These are phyloP conservation scores for Beauveria sp. DNA, from an alignment of 2,329 filamentous ascomycete species.

Conservation along the genomic window DNA sequence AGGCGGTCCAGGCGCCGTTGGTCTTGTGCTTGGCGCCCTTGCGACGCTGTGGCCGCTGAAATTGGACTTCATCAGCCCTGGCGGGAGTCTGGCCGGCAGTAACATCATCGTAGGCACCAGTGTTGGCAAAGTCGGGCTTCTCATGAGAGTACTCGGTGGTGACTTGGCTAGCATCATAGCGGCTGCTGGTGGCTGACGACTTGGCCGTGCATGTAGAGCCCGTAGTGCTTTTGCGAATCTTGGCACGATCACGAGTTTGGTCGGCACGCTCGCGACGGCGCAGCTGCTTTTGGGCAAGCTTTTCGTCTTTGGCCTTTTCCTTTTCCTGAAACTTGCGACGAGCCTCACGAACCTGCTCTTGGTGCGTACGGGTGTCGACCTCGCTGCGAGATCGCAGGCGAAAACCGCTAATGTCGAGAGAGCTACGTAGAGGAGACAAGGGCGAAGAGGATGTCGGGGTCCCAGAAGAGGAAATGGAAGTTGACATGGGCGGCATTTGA, in stretches of 20 bases:
- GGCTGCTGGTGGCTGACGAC: constrained; percentile 23
- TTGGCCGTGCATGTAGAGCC: constrained; percentile 25
- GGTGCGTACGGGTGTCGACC: constrained; percentile 45
- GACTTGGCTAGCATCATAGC: constrained; percentile 19
- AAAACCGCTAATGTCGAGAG: constrained; percentile 50
- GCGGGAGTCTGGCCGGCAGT: constrained; percentile 17
- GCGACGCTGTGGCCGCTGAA: constrained; percentile 34
- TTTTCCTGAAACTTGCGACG: constrained; percentile 57
- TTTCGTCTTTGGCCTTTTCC: constrained; percentile 54
- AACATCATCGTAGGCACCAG: constrained; percentile 13
- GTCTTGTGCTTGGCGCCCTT: constrained; percentile 52
- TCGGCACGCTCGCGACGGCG: constrained; percentile 52
- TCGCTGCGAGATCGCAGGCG: constrained; percentile 55
- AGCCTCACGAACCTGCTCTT: constrained; percentile 52
- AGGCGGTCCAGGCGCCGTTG: constrained; percentile 53
- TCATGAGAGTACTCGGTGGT: constrained; percentile 17
- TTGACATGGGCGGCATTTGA: constrained; percentile 16
- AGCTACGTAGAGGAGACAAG: constrained; percentile 47
- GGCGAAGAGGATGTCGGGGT: constrained; percentile 28
- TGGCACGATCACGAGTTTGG: constrained; percentile 39
- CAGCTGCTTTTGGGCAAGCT: constrained; percentile 51
- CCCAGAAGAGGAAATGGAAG: constrained; percentile 16
- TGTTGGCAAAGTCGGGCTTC: constrained; percentile 35
- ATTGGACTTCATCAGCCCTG: constrained; percentile 35
- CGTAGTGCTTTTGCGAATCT: constrained; percentile 33